Conservation (phyloP, 2,329 filamentous ascomycete species). For the Tricladium varicosporioides region DNA sequence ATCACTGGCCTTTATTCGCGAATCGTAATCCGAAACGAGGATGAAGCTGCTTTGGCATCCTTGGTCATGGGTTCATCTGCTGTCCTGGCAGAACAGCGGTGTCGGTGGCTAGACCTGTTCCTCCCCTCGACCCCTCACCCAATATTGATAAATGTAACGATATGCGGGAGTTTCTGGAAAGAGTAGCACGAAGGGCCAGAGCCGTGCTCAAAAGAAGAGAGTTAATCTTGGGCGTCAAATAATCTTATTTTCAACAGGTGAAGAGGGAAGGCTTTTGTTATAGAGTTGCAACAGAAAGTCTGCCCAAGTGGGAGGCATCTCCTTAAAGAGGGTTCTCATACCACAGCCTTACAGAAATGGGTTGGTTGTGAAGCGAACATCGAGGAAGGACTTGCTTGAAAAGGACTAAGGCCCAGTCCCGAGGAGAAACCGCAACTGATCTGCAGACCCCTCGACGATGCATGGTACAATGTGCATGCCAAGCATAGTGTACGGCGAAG, state of each 20-base stretch:
- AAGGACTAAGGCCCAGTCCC: neutral
- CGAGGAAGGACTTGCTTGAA: constrained; percentile 16
- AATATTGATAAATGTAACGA: neutral
- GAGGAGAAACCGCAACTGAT: constrained; percentile 11
- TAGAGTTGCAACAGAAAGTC: too few species aligned
- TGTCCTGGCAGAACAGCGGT: neutral
- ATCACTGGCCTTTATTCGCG: too few species aligned
- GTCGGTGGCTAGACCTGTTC: neutral
- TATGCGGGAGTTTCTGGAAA: constrained; percentile 1
- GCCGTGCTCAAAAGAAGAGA: constrained; percentile 49
- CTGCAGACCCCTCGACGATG: neutral
- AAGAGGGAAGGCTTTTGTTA: too few species aligned
- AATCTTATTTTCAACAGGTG: too few species aligned
- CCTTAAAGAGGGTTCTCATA: constrained; percentile 31
- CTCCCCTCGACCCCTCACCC: neutral
- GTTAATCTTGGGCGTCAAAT: too few species aligned
- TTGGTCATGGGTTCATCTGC: neutral
- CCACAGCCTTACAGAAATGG: constrained; percentile 35
- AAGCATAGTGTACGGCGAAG: too few species aligned
- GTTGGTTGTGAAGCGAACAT: constrained; percentile 5
- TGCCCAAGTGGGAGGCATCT: too few species aligned
- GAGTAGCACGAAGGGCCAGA: constrained; percentile 57
- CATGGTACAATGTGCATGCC: too few species aligned
- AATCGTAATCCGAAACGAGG: too few species aligned
- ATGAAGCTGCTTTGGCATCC: too few species aligned